phyloP scores from a whole-genome alignment of 2,329 filamentous ascomycete genomes.

The Hypoxylon rubiginosum region DNA sequence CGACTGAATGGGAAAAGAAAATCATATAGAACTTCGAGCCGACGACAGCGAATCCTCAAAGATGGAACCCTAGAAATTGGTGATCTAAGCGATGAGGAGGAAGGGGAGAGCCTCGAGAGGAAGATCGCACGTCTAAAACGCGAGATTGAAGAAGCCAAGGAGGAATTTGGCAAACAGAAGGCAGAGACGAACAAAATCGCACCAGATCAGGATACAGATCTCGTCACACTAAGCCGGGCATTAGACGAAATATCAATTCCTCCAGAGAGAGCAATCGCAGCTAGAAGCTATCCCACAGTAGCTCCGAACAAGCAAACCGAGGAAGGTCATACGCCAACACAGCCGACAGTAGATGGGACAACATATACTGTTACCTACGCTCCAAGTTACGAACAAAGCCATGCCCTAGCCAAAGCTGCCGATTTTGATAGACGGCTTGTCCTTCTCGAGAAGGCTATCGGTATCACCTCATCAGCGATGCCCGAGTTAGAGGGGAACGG shows the following conservation, averaged over 20 bases:
- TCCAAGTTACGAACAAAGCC: slow-evolving; percentile 74
- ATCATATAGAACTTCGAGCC: slow-evolving; percentile 82
- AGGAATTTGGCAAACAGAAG: slow-evolving; percentile 69
- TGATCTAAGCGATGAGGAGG: slow-evolving; percentile 77
- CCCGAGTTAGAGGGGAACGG: slow-evolving; percentile 71
- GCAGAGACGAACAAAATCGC: slow-evolving; percentile 59
- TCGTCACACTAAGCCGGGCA: slow-evolving; percentile 78
- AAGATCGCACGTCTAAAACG: slow-evolving; percentile 86
- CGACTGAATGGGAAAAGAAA: slow-evolving; percentile 85
- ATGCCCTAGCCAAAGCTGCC: slow-evolving; percentile 82
- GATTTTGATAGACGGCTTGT: slow-evolving; percentile 88
- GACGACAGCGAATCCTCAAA: slow-evolving; percentile 72
- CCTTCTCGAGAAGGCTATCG: slow-evolving; percentile 83
- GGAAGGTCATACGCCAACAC: slow-evolving; percentile 32
- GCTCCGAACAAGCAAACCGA: slow-evolving; percentile 45
- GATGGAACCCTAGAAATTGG: slow-evolving; percentile 77
- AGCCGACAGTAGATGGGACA: slow-evolving; percentile 52
- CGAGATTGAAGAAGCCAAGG: slow-evolving; percentile 67
- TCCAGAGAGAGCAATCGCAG: slow-evolving; percentile 46
- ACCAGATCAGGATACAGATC: slow-evolving; percentile 64
- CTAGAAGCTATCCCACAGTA: slow-evolving; percentile 42
- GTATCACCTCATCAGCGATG: slow-evolving; percentile 78
- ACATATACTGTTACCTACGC: slow-evolving; percentile 76
- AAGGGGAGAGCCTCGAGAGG: slow-evolving; percentile 80
- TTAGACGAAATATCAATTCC: slow-evolving; percentile 73